phyloP scores from a whole-genome alignment of 108 stramenopile species.

The Fistulifera solaris region DNA sequence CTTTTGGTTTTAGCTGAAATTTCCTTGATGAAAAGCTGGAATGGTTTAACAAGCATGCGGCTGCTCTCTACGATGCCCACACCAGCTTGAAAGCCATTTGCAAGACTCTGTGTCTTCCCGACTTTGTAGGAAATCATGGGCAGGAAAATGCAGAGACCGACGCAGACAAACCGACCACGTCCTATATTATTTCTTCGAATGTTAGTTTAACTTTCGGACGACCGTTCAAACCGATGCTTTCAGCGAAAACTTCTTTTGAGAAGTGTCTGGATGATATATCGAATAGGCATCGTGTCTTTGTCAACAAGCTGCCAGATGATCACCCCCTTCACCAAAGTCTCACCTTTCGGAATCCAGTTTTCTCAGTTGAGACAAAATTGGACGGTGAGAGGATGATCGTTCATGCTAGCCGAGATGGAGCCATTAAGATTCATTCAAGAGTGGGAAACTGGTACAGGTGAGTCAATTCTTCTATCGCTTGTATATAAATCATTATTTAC shows the following conservation, averaged over 20 bases:
- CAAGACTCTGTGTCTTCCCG: slow-evolving; percentile 26
- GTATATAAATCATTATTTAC: not conserved
- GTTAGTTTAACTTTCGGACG: slow-evolving; percentile 25
- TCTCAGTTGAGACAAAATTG: slow-evolving; percentile 71
- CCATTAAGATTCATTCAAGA: slow-evolving; percentile 7
- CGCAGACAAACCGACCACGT: not conserved
- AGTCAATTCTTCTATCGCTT: too few species aligned
- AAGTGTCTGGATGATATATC: slow-evolving; percentile 39
- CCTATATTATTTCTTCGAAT: not conserved
- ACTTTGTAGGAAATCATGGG: slow-evolving; percentile 6
- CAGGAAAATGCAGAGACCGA: slow-evolving; percentile 5
- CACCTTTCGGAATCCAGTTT: slow-evolving; percentile 60
- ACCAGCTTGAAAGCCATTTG: slow-evolving; percentile 31
- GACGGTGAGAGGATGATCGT: slow-evolving; percentile 78
- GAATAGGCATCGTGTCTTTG: slow-evolving; percentile 31
- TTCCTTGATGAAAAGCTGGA: not conserved
- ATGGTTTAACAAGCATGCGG: slow-evolving; percentile 9
- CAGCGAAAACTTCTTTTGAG: slow-evolving; percentile 43
- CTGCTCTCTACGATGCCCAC: slow-evolving; percentile 7
- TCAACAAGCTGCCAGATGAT: slow-evolving; percentile 14
- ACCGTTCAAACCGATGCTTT: slow-evolving; percentile 66
- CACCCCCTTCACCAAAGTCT: slow-evolving; percentile 9
- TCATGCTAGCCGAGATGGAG: slow-evolving; percentile 22
- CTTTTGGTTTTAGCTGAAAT: too few species aligned
- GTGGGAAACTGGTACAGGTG: slow-evolving; percentile 9